Evolutionary conservation across 768 basidiomycete genomes (phyloP).

Genomic region (Dendrothele bispora): DNA sequence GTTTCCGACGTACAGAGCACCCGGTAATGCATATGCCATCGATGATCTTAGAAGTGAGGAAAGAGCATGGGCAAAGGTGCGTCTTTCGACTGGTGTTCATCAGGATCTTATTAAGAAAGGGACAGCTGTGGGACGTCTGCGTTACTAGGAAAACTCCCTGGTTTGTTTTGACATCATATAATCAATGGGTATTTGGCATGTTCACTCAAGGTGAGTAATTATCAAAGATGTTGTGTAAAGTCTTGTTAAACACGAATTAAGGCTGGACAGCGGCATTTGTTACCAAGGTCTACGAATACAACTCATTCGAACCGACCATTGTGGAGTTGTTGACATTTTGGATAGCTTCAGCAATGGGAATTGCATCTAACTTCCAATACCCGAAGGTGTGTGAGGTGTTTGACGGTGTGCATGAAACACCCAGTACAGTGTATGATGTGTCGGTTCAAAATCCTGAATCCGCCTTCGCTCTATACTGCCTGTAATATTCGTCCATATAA

Average conservation of each 20-base stretch:
- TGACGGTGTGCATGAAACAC: conserved; percentile 17
- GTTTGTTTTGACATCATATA: conserved; percentile 62
- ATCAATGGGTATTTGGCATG: conserved; percentile 60
- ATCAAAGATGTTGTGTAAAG: neutral
- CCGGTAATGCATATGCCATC: conserved; percentile 24
- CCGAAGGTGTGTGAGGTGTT: conserved; percentile 41
- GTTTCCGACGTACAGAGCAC: conserved; percentile 39
- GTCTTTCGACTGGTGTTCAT: no score
- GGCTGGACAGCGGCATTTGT: conserved; percentile 57
- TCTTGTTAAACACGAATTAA: conserved; percentile 19
- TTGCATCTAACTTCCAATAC: conserved; percentile 28
- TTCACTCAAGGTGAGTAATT: conserved; percentile 51
- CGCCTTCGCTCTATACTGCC: conserved; percentile 24
- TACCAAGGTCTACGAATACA: conserved; percentile 41
- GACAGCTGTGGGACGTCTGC: conserved; percentile 63
- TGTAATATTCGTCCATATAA: no score
- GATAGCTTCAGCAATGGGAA: conserved; percentile 52
- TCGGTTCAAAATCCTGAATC: conserved; percentile 25
- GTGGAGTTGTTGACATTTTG: conserved; percentile 54
- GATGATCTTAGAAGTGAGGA: conserved; percentile 39
- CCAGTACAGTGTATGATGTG: conserved; percentile 30
- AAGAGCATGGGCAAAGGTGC: conserved; percentile 62
- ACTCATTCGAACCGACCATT: conserved; percentile 44
- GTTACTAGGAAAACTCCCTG: conserved; percentile 45
- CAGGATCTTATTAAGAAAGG: no score